Evolutionary conservation across 2,329 filamentous ascomycete genomes (phyloP), one percentile per base, ranked within the genome.

Genomic region (Aspergillus quadrilineatus): DNA sequence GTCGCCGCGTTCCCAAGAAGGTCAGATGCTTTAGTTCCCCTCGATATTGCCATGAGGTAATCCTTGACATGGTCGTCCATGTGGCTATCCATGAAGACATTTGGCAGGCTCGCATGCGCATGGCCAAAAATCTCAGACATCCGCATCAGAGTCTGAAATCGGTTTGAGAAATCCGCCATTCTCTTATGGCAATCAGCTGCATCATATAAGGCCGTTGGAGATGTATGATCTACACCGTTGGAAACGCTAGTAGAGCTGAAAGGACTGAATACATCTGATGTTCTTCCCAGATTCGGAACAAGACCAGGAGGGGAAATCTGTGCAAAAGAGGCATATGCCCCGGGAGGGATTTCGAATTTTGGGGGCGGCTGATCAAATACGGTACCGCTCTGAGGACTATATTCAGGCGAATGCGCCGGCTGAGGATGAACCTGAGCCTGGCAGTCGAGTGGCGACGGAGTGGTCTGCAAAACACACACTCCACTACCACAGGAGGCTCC

Each of bases 1-100:
- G 66, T 69, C 4, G 47, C 41, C 2, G 60, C 30, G 30, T 65
- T 61, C 6, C 56, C 56, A 14, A 73, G 58, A 32, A 73, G 63
- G 10, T 57, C 50, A 2, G 56, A 57, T 4, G 63, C 64, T 6
- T 58, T 48, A 2, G 50, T 34, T 14, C 39, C 46, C 26, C 61
- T 55, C 3, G 61, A 57, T 28, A 64, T 60, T 0, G 53, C 34
- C 57, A 62, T 64, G 52, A 70, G 44, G 53, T 65, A 64, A 3
- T 64, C 57, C 47, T 62, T 63, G 37, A 65, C 46, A 6, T 47
- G 34, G 14, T 52, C 34, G 4, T 59, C 58, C 46, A 67, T 37
- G 14, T 56, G 55, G 17, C 56, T 62, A 28, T 65, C 63, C 37
- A 46, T 52, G 15, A 46, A 55, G 8, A 62, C 30, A 37, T 58